Percentiles rank a stretch among this genome's conserved stretches.
phyloP scores from a whole-genome alignment of 768 basidiomycete genomes.

The Pisolithus tinctorius region DNA sequence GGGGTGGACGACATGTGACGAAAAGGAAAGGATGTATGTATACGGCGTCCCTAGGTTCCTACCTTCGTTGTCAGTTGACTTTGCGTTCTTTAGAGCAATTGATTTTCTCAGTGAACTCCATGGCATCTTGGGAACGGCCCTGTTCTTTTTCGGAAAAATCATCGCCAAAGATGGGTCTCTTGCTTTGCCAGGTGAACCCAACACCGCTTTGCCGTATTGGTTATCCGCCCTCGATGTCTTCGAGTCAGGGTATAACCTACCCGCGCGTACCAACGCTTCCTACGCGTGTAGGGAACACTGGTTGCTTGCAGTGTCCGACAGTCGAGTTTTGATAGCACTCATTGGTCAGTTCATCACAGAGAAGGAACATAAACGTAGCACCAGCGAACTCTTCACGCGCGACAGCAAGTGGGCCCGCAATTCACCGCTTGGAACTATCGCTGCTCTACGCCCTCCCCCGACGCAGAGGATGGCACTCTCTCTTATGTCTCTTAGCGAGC shows the following conservation, averaged over 20 bases:
- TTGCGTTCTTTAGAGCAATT: conserved; percentile 6
- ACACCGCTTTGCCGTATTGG: conserved; percentile 49
- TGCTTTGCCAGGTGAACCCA: conserved; percentile 50
- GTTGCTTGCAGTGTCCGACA: conserved; percentile 64
- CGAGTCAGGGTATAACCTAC: conserved; percentile 59
- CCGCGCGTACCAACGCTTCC: conserved; percentile 29
- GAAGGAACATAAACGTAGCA: background rate
- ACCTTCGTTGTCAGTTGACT: background rate
- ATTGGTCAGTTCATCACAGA: conserved; percentile 31
- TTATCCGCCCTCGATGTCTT: conserved; percentile 66
- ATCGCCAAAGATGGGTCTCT: conserved; percentile 46
- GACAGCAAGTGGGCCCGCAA: conserved; percentile 38
- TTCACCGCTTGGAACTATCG: conserved; percentile 47
- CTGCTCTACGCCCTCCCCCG: conserved; percentile 41
- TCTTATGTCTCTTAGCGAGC: conserved; percentile 38
- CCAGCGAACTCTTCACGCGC: background rate
- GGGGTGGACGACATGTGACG: background rate
- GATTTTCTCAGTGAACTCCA: conserved; percentile 64
- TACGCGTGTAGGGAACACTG: conserved; percentile 44
- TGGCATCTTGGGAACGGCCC: conserved; percentile 53
- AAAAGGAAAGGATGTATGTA: background rate
- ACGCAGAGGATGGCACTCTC: conserved; percentile 42
- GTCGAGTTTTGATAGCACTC: conserved; percentile 55
- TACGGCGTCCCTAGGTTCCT: too few species aligned
- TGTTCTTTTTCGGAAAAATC: conserved; percentile 59